A percentile compares a stretch with the other conserved stretches of the same genome.
These are phyloP conservation scores for Fusarium sp. DNA, from an alignment of 2,329 filamentous ascomycete genomes.

Conservation along the genomic window DNA sequence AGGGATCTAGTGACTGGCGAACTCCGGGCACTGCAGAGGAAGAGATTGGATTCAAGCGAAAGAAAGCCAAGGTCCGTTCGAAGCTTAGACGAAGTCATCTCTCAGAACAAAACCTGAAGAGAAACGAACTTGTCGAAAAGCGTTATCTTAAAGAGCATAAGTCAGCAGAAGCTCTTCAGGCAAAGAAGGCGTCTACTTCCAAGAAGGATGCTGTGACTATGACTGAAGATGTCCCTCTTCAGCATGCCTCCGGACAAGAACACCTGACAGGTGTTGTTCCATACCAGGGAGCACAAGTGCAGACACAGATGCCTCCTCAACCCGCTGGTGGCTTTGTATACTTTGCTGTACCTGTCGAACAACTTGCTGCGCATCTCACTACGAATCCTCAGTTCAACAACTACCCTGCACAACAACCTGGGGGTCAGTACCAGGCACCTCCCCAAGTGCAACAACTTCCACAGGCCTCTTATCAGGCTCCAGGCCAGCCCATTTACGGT, in stretches of 20 bases:
- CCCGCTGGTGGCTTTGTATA: background rate
- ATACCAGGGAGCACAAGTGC: background rate
- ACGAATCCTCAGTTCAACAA: background rate
- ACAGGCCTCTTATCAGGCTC: background rate
- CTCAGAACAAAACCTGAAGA: conserved; percentile 24
- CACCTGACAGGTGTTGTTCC: background rate
- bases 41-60: background rate
- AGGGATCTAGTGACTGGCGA: conserved; percentile 13
- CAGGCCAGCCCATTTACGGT: background rate
- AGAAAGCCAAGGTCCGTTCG: background rate
- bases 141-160: background rate
- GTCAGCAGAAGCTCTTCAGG: background rate
- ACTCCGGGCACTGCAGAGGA: conserved; percentile 9
- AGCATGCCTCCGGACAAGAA: background rate
- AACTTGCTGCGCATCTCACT: background rate
- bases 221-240: background rate
- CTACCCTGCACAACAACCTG: background rate
- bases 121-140: conserved; percentile 9
- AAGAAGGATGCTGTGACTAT: conserved; percentile 12
- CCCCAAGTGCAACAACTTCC: background rate
- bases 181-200: background rate
- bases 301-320: conserved; percentile 1
- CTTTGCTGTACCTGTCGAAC: background rate
- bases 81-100: conserved; percentile 6
- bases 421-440: background rate